Percentiles rank a stretch among this genome's conserved stretches.
Evolutionary conservation across 352 stramenopile species (phyloP).

Genomic region (Phytophthora aleatoria): DNA sequence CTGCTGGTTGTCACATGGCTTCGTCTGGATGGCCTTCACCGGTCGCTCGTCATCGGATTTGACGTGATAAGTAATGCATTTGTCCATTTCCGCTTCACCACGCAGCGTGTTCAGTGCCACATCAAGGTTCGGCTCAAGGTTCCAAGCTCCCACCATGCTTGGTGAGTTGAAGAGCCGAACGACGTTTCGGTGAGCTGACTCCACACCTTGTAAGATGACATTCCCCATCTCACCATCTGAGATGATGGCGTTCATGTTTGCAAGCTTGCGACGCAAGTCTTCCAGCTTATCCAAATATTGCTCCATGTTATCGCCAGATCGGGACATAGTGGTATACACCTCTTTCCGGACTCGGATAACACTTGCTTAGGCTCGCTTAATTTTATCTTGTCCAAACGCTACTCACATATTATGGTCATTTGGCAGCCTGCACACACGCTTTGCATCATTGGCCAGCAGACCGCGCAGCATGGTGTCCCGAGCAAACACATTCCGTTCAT

Average conservation of each 20-base stretch:
- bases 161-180: conserved; percentile 3
- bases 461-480: conserved; percentile 2
- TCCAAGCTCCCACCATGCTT: not conserved
- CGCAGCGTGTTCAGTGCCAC: not conserved
- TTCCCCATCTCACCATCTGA: conserved; percentile 3
- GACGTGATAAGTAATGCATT: not conserved
- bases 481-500: conserved; percentile 1
- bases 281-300: conserved; percentile 6
- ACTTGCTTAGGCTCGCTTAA: not conserved
- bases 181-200: conserved; percentile 1
- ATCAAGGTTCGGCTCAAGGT: not conserved
- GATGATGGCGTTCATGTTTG: conserved; percentile 6
- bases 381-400: conserved; percentile 11
- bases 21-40: not conserved
- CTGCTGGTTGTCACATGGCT: not conserved
- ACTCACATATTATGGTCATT: conserved; percentile 5
- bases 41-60: not conserved
- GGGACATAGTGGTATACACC: conserved; percentile 1
- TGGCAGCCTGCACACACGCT: not conserved
- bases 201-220: conserved; percentile 1
- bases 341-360: not conserved
- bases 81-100: conserved; percentile 6
- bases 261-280: not conserved
- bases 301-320: conserved; percentile 2
- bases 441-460: conserved; percentile 3